These are phyloP conservation scores for Coemansia sp. DNA, from an alignment of 192 early-diverging fungal genomes.

Conservation along the genomic window DNA sequence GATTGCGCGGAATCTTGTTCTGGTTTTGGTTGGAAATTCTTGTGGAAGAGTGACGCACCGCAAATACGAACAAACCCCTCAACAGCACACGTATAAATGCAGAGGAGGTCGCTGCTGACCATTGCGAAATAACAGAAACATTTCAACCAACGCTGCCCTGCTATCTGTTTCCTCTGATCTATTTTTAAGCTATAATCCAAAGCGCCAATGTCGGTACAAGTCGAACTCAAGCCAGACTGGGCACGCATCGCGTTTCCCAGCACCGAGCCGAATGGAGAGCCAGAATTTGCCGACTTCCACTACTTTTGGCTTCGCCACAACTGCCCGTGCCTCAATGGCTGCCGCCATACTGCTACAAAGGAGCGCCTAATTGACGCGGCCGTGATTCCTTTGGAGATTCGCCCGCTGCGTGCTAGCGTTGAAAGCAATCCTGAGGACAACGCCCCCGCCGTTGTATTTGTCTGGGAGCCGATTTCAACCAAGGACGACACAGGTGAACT, in stretches of 20 bases:
- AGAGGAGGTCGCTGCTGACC: no score
- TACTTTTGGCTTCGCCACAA: conserved; percentile 58
- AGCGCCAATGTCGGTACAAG: conserved; percentile 25
- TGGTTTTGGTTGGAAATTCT: background rate
- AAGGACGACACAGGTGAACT: conserved; percentile 39
- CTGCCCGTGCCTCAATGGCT: conserved; percentile 53
- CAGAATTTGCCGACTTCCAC: conserved; percentile 41
- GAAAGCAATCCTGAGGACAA: conserved; percentile 4
- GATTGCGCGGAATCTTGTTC: background rate
- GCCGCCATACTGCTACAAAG: conserved; percentile 41
- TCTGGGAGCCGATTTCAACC: conserved; percentile 46
- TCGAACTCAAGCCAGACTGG: conserved; percentile 52
- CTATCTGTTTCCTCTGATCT: no score
- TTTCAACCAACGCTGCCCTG: background rate
- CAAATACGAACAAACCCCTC: no score
- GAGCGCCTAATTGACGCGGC: conserved; percentile 53
- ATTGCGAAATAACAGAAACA: background rate
- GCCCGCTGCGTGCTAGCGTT: conserved; percentile 30
- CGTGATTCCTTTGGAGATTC: conserved; percentile 46
- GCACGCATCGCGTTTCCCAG: conserved; percentile 33
- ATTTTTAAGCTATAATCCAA: background rate
- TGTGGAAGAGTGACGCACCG: no score
- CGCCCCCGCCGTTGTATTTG: conserved; percentile 26
- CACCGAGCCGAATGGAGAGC: background rate
- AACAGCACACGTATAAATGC: no score